These are phyloP conservation scores for Barnettozyma californica DNA, from an alignment of 805 yeast species.

Conservation along the genomic window DNA sequence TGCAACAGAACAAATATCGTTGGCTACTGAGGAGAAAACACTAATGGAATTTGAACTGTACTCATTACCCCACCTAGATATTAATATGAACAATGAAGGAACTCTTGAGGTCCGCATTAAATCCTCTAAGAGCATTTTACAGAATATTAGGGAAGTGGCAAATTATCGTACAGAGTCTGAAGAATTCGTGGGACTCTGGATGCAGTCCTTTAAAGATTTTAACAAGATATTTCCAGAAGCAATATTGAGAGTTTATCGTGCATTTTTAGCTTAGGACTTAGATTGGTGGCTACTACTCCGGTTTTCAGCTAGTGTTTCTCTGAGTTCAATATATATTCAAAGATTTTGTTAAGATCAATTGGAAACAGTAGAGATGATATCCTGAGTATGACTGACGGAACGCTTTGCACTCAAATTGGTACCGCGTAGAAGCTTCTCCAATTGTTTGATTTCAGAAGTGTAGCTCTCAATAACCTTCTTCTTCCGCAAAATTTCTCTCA, in stretches of 20 bases:
- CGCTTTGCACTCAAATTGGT: slow-evolving; percentile 1
- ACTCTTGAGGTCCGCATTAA: neutral
- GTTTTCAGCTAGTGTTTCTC: too few relatives aligned
- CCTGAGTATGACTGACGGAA: neutral
- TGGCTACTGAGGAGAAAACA: neutral
- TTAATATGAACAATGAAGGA: neutral
- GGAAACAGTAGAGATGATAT: neutral
- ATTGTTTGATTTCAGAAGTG: slow-evolving; percentile 14
- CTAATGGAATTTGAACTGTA: neutral
- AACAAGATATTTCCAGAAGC: neutral
- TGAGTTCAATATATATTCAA: too few relatives aligned
- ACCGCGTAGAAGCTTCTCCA: slow-evolving; percentile 16
- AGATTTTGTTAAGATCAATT: too few relatives aligned
- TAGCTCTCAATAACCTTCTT: slow-evolving; percentile 16
- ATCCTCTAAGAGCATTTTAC: neutral
- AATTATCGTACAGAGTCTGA: slow-evolving; percentile 1
- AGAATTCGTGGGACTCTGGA: neutral
- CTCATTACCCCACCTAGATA: neutral
- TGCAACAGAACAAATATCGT: neutral
- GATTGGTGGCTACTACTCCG: too few relatives aligned
- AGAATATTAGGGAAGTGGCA: neutral
- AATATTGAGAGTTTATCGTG: neutral
- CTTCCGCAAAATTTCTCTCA: slow-evolving; percentile 17
- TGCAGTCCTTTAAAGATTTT: neutral
- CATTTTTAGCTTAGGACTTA: neutral